A percentile compares a stretch with the other conserved stretches of the same genome.
These are phyloP conservation scores for Irpex sp. DNA, from an alignment of 1,284 basidiomycete genomes.

Conservation along the genomic window DNA sequence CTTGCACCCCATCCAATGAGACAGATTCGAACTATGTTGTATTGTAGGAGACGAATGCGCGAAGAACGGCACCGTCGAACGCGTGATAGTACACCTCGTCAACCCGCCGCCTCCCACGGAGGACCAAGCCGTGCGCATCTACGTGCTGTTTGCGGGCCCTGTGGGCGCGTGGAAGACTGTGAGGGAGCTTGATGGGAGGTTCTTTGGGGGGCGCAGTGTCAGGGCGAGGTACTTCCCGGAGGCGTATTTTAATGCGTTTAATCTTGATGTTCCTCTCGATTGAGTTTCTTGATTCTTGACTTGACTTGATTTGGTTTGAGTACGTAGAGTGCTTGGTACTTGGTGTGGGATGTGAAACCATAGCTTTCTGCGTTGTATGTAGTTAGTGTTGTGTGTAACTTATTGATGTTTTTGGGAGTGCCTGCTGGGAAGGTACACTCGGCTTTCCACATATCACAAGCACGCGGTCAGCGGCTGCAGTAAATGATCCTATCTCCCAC, in stretches of 20 bases:
- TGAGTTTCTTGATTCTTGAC: background rate
- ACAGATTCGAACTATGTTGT: slow-evolving; percentile 1
- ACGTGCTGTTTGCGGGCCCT: slow-evolving; percentile 82
- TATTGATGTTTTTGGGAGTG: too few relatives aligned
- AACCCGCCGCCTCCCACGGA: slow-evolving; percentile 54
- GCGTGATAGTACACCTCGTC: slow-evolving; percentile 79
- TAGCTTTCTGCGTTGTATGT: too few relatives aligned
- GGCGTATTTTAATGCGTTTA: slow-evolving; percentile 42
- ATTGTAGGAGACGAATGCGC: slow-evolving; percentile 88
- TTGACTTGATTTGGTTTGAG: too few relatives aligned
- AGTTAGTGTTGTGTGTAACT: too few relatives aligned
- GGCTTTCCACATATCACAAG: too few relatives aligned
- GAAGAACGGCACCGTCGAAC: slow-evolving; percentile 85
- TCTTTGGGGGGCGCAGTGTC: slow-evolving; percentile 82
- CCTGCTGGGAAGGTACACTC: too few relatives aligned
- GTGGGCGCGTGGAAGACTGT: slow-evolving; percentile 94
- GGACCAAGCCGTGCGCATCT: slow-evolving; percentile 75
- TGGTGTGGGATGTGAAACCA: too few relatives aligned
- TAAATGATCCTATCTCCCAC: background rate
- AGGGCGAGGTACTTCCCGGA: slow-evolving; percentile 83
- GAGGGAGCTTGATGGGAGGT: slow-evolving; percentile 84
- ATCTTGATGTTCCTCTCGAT: slow-evolving; percentile 39
- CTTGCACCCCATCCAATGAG: too few relatives aligned
- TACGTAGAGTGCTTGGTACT: background rate
- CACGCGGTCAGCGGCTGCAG: too few relatives aligned